Base-by-base conservation (phyloP, 306 rosid genomes). In the Lablab purpureus region DNA sequence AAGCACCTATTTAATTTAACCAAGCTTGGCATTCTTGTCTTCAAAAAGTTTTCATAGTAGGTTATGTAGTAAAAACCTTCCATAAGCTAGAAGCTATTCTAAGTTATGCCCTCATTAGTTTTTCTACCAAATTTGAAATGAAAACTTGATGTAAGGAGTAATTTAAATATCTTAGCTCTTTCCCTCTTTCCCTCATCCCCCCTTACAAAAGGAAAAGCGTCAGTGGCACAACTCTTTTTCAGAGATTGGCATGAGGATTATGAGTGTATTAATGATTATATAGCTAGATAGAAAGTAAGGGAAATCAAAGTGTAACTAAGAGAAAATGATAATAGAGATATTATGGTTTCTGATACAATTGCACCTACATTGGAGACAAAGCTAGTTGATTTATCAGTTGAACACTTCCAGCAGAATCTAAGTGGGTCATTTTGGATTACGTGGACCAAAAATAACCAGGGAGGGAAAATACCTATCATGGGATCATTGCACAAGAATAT, bases 41-140 rank as follows among this genome's bases (percentile, higher is more conserved):
- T 19, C 0, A 22, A 21, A 19, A 9, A 54, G 12, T 18, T 2
- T 18, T 52, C 18, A 52, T 52, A 18, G 59, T 52, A 21, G 15
- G 62, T 54, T 54, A 8, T 8, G 2, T 18, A n/a, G n/a, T 21
- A 15, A 21, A 54, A 54, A 22, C 7, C 28, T 19, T 54, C 62
- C 62, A 54, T 54, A 54, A 54, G 62, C 59, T 52, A 18, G 59
- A 52, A 52, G 27, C 62, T 54, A 54, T 19, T 2, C 62, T 13
- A 21, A 21, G 7, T 15, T 54, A 54, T 27, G 14, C 14, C 30
- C 28, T 63, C 14, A 63, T 14, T 34, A 11, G n/a, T 58, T 32
- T 46, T 79, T 52, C 62, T 55, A 41, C 27, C 4, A 54, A 19
- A 18, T 71, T 10, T 75, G 55, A 36, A 55, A 52, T 37, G 40